These are phyloP conservation scores for Kwoniella shivajii DNA, from an alignment of 1,284 basidiomycete species.

Conservation along the genomic window DNA sequence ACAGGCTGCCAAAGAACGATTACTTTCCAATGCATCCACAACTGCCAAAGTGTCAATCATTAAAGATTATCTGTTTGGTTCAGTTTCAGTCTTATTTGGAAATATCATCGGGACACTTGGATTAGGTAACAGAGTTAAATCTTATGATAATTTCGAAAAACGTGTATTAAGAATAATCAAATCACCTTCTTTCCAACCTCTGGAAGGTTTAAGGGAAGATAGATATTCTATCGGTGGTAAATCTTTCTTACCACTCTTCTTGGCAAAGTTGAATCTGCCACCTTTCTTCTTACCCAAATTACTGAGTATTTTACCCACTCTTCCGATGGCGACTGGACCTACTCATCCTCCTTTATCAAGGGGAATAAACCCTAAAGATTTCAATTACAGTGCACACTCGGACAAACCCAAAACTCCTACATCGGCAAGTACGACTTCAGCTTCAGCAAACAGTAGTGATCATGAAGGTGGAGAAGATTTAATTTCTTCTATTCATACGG, in stretches of 20 bases:
- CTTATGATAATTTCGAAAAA: constrained; percentile 41
- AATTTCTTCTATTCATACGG: constrained; percentile 44
- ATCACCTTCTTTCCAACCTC: constrained; percentile 19
- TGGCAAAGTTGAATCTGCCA: constrained; percentile 33
- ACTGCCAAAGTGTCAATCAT: constrained; percentile 34
- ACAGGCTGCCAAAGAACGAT: constrained; percentile 34
- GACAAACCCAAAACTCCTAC: constrained; percentile 3
- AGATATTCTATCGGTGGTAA: constrained; percentile 37
- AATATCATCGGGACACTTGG: constrained; percentile 28
- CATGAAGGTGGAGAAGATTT: constrained; percentile 46
- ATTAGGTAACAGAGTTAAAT: constrained; percentile 31
- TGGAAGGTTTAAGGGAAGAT: neutral
- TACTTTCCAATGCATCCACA: constrained; percentile 24
- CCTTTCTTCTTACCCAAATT: constrained; percentile 25
- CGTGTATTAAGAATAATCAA: constrained; percentile 38
- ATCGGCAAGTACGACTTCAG: constrained; percentile 8
- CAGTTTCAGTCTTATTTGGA: constrained; percentile 22
- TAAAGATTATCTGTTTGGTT: constrained; percentile 35
- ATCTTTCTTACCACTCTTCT: constrained; percentile 32
- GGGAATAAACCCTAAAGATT: too few species aligned
- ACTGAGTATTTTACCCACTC: constrained; percentile 24
- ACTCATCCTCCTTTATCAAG: constrained; percentile 2
- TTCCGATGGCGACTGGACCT: constrained; percentile 40
- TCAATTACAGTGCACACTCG: too few species aligned
- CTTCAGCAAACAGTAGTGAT: constrained; percentile 34